Percentiles rank a stretch among this genome's conserved stretches.
These are phyloP conservation scores for Antarctomyces pellizariae DNA, from an alignment of 495 filamentous ascomycete species.

Conservation along the genomic window DNA sequence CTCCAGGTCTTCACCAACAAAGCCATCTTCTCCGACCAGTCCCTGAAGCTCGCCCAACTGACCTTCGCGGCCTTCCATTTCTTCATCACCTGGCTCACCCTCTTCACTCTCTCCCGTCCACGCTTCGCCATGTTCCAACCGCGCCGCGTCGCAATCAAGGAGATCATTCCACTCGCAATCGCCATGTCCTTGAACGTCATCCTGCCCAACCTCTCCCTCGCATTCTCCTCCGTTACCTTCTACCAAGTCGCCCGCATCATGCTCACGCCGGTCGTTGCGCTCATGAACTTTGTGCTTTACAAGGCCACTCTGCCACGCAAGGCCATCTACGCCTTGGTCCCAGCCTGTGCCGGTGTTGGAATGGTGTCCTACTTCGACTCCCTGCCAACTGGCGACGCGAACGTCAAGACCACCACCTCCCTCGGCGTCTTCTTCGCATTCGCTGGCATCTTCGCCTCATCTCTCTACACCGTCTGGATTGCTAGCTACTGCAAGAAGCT, in stretches of 20 bases:
- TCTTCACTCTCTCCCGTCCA: conserved; percentile 41
- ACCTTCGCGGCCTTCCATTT: conserved; percentile 55
- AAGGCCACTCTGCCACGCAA: conserved; percentile 28
- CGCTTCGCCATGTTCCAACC: conserved; percentile 34
- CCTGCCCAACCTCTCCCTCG: conserved; percentile 48
- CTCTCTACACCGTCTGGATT: conserved; percentile 49
- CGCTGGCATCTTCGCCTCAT: conserved; percentile 35
- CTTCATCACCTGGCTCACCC: conserved; percentile 39
- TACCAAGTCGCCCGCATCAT: conserved; percentile 53
- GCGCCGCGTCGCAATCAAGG: conserved; percentile 25
- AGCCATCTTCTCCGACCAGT: conserved; percentile 42
- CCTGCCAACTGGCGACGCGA: conserved; percentile 21
- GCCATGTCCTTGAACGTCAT: conserved; percentile 53
- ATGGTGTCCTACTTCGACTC: conserved; percentile 53
- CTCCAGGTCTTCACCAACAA: conserved; percentile 58
- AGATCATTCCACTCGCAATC: conserved; percentile 38
- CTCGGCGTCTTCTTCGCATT: conserved; percentile 42
- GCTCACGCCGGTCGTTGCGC: conserved; percentile 42
- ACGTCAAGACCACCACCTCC: conserved; percentile 24
- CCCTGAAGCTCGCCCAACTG: conserved; percentile 39
- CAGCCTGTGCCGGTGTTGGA: conserved; percentile 42
- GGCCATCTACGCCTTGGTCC: conserved; percentile 31
- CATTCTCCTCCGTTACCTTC: conserved; percentile 48
- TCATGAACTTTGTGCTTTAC: conserved; percentile 44
- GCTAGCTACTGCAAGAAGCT: conserved; percentile 41